These are phyloP conservation scores for Zymoseptoria brevis DNA, from an alignment of 2,329 filamentous ascomycete species.

Conservation along the genomic window DNA sequence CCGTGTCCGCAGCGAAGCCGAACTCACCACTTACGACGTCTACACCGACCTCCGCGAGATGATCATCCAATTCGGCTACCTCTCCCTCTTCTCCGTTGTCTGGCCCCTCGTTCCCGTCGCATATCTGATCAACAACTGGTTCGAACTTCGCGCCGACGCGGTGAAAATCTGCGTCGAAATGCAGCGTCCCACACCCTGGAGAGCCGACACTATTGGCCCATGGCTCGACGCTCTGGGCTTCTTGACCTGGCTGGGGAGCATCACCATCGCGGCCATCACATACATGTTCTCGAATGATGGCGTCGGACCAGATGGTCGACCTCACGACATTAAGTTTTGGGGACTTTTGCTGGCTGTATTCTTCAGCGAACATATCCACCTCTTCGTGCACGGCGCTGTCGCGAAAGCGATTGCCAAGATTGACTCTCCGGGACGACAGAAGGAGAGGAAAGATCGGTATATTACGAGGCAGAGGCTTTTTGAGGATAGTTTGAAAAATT, in stretches of 20 bases:
- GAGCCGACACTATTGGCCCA: conserved; percentile 87
- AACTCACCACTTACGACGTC: conserved; percentile 79
- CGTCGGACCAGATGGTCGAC: conserved; percentile 57
- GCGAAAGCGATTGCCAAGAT: conserved; percentile 67
- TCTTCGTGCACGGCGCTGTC: conserved; percentile 67
- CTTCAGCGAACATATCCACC: conserved; percentile 80
- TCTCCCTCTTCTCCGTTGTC: conserved; percentile 83
- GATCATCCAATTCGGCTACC: conserved; percentile 75
- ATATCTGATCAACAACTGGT: conserved; percentile 92
- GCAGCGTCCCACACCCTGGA: conserved; percentile 80
- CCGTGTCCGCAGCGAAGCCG: conserved; percentile 73
- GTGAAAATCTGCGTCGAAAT: conserved; percentile 88
- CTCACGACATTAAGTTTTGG: conserved; percentile 67
- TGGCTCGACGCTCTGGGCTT: conserved; percentile 83
- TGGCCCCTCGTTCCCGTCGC: conserved; percentile 89
- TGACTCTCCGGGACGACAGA: conserved; percentile 78
- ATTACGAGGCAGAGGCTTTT: conserved; percentile 71
- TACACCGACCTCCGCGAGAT: conserved; percentile 87
- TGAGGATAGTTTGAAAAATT: conserved; percentile 56
- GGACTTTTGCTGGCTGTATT: conserved; percentile 74
- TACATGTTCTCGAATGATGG: conserved; percentile 74
- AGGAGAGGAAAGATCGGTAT: conserved; percentile 75
- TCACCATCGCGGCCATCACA: conserved; percentile 79
- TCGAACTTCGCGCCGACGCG: conserved; percentile 87
- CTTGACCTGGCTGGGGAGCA: conserved; percentile 84